Evolutionary conservation across 768 basidiomycete genomes (phyloP), one percentile per base, ranked within the genome.

Genomic region (Sutorius australiensis): DNA sequence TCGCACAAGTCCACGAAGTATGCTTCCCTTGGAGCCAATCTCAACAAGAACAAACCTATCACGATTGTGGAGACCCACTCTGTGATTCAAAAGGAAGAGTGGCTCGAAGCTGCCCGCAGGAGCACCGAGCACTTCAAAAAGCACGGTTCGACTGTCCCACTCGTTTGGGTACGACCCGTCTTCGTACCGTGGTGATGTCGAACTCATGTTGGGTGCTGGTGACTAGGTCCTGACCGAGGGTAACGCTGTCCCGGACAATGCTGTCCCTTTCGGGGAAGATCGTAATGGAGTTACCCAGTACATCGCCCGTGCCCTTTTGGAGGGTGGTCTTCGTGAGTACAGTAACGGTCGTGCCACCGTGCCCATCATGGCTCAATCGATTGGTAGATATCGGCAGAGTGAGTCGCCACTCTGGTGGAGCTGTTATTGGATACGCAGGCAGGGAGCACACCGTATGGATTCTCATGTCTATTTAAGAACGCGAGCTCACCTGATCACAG

Each of bases 371-470:
- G 14, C 48, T 55, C 21, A 24, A 16, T 42, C 28, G 42, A 34
- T 53, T 14, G 17, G 4, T 30, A 73, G 73, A 73, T 32, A 57
- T 74, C 14, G 72, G 72, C 6, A 73, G 68, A 56, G 69, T 71
- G 47, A 61, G 66, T 3, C 50, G 59, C 28, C 69, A 73, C 28
- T 63, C 62, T 12, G 3, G 61, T 19, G 72, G 72, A 17, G 72
- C 70, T 0, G 57, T 62, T 3, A 65, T 74, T 17, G 60, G 64
- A 24, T 73, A 57, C 48, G 66, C 67, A 21, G 73, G 73, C 5
- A 72, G 60, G 46, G 72, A 73, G 44, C 64, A 61, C 50, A 60
- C 64, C 3, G 72, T 73, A 56, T 32, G 62, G 31, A 19, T 8
- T 42, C 10, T 24, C n/a, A 36, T 48, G n/a, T 34, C 11, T 17